These are phyloP conservation scores for Colletotrichum musae DNA, from an alignment of 2,329 filamentous ascomycete species.

Conservation along the genomic window DNA sequence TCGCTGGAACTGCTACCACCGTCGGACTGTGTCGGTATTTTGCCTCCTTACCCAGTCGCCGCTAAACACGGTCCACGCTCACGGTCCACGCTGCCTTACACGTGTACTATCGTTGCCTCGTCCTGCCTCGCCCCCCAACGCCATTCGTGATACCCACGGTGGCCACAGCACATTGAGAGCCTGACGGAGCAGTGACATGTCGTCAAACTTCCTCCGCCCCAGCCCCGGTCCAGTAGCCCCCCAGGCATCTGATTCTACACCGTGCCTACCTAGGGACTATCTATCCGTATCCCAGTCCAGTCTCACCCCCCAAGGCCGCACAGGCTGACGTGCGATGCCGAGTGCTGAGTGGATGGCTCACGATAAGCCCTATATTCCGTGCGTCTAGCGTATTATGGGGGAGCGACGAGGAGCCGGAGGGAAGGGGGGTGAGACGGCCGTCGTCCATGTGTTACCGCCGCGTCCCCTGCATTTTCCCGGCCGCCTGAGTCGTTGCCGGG, in stretches of 20 bases:
- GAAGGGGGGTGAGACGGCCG: conserved; percentile 35
- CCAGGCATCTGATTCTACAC: no score
- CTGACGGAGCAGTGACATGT: conserved; percentile 3
- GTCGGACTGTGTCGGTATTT: conserved; percentile 17
- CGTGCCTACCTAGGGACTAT: neutral
- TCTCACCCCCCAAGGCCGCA: neutral
- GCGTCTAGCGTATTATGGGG: conserved; percentile 34
- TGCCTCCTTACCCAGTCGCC: neutral
- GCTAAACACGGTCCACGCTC: neutral
- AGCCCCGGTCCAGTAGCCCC: neutral
- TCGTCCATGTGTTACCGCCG: conserved; percentile 30
- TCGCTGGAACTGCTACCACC: neutral
- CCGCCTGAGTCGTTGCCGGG: conserved; percentile 31
- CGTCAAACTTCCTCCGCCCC: conserved; percentile 13
- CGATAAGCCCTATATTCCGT: conserved; percentile 36
- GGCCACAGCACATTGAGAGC: neutral
- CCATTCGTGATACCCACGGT: neutral
- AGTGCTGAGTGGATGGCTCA: conserved; percentile 16
- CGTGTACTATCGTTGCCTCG: conserved; percentile 10
- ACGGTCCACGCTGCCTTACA: neutral
- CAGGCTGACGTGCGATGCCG: conserved; percentile 14
- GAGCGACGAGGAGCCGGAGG: neutral
- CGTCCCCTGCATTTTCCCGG: conserved; percentile 25
- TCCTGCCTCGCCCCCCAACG: neutral
- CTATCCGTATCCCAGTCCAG: conserved; percentile 3